Evolutionary conservation across 306 rosid species (phyloP), one percentile per base, ranked within the genome.

Genomic region (Vigna trinervia): DNA sequence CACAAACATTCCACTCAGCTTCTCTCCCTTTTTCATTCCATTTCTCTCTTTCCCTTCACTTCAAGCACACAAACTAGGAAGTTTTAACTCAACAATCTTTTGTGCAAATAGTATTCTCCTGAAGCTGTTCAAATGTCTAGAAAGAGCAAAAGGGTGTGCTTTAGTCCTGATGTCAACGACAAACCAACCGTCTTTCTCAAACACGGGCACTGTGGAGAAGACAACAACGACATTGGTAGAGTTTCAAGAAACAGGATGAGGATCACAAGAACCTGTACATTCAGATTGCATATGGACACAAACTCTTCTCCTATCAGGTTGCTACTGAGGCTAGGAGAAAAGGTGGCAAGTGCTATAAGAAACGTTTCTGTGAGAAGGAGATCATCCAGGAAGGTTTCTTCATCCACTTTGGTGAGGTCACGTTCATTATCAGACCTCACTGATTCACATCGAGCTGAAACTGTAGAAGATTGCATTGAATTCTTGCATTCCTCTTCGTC

Each of bases 401-500:
- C 97, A 5, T 80, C 93, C 14, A 80, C 83, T 59, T 79, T 89
- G 82, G 71, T 84, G 0, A 88, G 92, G 83, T 92, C 94, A 19
- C 77, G 87, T 54, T 92, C 94, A 1, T 76, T 87, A 17, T 87
- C 94, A 2, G 90, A 84, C 23, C 84, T 84, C 51, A 78, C 89
- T 23, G 94, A 91, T 28, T 87, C 94, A 19, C 92, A 91, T 47
- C 76, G 90, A 66, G 94, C 92, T 57, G 90, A 91, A 75, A 91
- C 94, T 12, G 78, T 91, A 5, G 91, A 85, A 80, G 96, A 89
- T 52, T 91, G 96, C 80, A 91, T 91, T 47, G 82, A 83, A 80
- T 91, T 91, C 84, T 82, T 91, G 69, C 89, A 91, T 50, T 91
- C 93, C 82, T 87, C 97, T 76, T 85, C 97, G 9, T 87, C 88